Conservation (phyloP, 2,329 filamentous ascomycete species). For the Aspergillus hortae region DNA sequence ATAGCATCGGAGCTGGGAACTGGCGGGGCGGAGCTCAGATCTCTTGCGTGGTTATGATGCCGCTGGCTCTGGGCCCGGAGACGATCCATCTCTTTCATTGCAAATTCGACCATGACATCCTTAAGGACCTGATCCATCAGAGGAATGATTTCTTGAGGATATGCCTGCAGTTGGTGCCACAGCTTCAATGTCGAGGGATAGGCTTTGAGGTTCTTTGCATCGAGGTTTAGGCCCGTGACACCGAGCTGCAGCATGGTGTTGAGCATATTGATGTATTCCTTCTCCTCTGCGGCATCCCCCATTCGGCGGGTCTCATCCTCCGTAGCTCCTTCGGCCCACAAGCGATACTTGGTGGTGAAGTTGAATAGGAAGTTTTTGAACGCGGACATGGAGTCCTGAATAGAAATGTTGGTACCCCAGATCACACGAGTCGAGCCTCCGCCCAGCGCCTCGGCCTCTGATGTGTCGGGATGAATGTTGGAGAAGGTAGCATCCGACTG, state of each 20-base stretch:
- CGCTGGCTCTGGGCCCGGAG: slow-evolving; percentile 56
- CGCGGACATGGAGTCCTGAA: slow-evolving; percentile 78
- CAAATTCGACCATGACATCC: slow-evolving; percentile 87
- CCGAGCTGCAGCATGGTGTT: slow-evolving; percentile 89
- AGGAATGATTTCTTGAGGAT: slow-evolving; percentile 93
- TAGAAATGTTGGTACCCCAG: slow-evolving; percentile 96
- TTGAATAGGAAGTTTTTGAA: slow-evolving; percentile 93
- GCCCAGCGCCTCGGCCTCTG: slow-evolving; percentile 83
- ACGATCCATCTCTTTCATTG: slow-evolving; percentile 71
- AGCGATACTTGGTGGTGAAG: slow-evolving; percentile 88
- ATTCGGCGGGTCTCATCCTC: slow-evolving; percentile 68
- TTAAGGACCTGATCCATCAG: slow-evolving; percentile 94
- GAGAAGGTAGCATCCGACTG: slow-evolving; percentile 63
- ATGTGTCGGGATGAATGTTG: slow-evolving; percentile 75
- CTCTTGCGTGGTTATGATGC: slow-evolving; percentile 47
- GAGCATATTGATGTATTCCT: slow-evolving; percentile 79
- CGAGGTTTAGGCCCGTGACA: slow-evolving; percentile 78
- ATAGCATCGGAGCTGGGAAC: slow-evolving; percentile 76
- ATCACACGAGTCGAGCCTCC: slow-evolving; percentile 79
- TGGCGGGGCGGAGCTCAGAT: slow-evolving; percentile 69
- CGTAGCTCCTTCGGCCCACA: slow-evolving; percentile 82
- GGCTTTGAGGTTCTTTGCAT: slow-evolving; percentile 82
- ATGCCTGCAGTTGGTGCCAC: slow-evolving; percentile 91
- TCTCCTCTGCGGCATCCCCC: slow-evolving; percentile 67
- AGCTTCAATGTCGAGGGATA: slow-evolving; percentile 91